Evolutionary conservation across 805 yeast genomes (phyloP), one percentile per base, ranked within the genome.

Genomic region (Priceomyces haplophilus): DNA sequence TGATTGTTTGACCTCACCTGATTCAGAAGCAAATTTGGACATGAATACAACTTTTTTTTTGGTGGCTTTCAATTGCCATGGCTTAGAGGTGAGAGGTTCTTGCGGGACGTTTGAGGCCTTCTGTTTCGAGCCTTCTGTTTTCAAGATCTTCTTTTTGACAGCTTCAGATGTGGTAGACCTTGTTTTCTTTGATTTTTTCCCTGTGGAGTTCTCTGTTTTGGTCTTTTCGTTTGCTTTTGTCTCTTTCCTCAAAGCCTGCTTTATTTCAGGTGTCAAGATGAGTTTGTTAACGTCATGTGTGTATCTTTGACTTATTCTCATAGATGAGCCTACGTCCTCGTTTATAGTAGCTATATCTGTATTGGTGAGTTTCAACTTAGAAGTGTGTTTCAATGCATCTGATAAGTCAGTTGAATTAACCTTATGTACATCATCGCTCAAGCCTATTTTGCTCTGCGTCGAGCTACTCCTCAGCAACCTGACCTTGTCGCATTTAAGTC

Each of bases 1-100:
- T 1, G 51, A 46, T 35, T 50, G 55, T 21, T 45, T 27, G 7
- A 55, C 19, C 12, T 35, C 38, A 8, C 40, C 44, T 15, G 41
- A 36, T 5, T 42, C 42, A 7, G 38, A 38, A 4, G 30, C 39
- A n/a, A 8, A 13, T 13, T 19, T 12, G n/a, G 39, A 6, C 13
- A 36, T n/a, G 18, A 23, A 36, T 23, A 23, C 31, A n/a, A n/a
- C 17, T 24, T 24, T 36, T 15, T 23, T 36, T 36, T 13, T 36
- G 19, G 39, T 13, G 8, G n/a, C 8, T 20, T 36, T 16, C 8
- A 15, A 5, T 15, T 16, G 8, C 35, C 12, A 11, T 17, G 19
- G 17, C 17, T 32, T 16, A 10, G 35, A 16, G 10, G 17, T n/a
- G n/a, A n/a, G n/a, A n/a, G n/a, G n/a, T n/a, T n/a, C n/a, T n/a